Base-by-base conservation (phyloP, 1,139 yeast species). In the Saccharomycopsis hybrid region DNA sequence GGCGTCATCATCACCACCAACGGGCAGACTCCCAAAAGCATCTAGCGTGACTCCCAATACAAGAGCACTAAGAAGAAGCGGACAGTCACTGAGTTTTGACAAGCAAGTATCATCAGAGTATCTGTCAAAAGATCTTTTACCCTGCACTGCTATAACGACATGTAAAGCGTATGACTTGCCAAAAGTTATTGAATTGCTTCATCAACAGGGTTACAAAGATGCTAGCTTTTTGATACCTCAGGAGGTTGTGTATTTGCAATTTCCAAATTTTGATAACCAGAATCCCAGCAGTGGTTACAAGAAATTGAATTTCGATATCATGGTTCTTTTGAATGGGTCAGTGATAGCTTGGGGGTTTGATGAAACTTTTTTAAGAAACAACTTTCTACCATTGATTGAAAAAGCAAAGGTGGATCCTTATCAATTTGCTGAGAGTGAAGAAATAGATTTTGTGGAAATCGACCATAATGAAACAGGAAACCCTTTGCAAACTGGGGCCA, bases 281-380 rank as follows among this genome's bases (percentile, higher is more conserved):
- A n/a, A n/a, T n/a, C n/a, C n/a, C n/a, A n/a, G n/a, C n/a, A n/a
- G n/a, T n/a, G n/a, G n/a, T n/a, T n/a, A n/a, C n/a, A n/a, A n/a
- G n/a, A n/a, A n/a, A n/a, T 52, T 54, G 3, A 57, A 57, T 11
- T 67, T 70, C 1, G 89, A 83, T 56, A 69, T 85, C 1, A 73
- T 86, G 67, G 69, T 87, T 1, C 65, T 87, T 48, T 73, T 80
- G 2, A 81, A 82, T 57, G 96, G 96, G 1, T 77, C 92, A 0
- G 65, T 87, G 3, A 87, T 87, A 9, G 87, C 88, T 0, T 89
- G 96, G 96, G 88, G 87, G 9, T 67, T 85, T 58, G 65, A 70
- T 9, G 95, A 86, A 58, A 57, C 66, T 0, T 63, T 65, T 8
- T 61, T 69, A 1, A 58, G 67, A 4, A 71, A 74, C 24, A 65